phyloP scores from a whole-genome alignment of 768 basidiomycete genomes.

The Boletus sp. region DNA sequence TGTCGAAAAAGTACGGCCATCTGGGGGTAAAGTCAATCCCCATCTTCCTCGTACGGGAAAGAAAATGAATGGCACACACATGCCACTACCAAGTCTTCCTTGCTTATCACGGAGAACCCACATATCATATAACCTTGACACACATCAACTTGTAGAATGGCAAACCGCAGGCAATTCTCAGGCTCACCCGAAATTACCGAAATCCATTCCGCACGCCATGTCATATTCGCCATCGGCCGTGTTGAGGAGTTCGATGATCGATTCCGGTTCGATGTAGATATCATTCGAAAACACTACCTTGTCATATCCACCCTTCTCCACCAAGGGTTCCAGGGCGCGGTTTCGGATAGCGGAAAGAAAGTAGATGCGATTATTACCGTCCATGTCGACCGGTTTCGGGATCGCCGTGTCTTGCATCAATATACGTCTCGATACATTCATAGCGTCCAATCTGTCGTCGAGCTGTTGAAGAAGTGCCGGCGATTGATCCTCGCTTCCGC shows the following conservation, averaged over 20 bases:
- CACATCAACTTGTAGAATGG: too few species aligned
- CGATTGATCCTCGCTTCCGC: conserved; percentile 24
- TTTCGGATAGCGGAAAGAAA: conserved; percentile 34
- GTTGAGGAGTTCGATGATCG: conserved; percentile 37
- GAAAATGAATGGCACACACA: conserved; percentile 1
- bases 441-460: conserved; percentile 4
- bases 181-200: conserved; percentile 31
- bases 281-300: conserved; percentile 43
- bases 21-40: neutral
- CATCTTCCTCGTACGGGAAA: neutral
- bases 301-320: conserved; percentile 35
- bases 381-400: conserved; percentile 3
- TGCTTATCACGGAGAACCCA: conserved; percentile 23
- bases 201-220: conserved; percentile 43
- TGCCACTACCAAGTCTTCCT: conserved; percentile 12
- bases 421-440: conserved; percentile 14
- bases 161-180: too few species aligned
- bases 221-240: conserved; percentile 40
- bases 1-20: conserved; percentile 44
- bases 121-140: conserved; percentile 19
- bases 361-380: neutral
- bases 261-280: conserved; percentile 39
- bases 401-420: conserved; percentile 7
- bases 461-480: conserved; percentile 10
- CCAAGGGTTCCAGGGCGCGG: conserved; percentile 40